Evolutionary conservation across 805 yeast species (phyloP), one percentile per base, ranked within the genome.

Genomic region (Candida saitoana): DNA sequence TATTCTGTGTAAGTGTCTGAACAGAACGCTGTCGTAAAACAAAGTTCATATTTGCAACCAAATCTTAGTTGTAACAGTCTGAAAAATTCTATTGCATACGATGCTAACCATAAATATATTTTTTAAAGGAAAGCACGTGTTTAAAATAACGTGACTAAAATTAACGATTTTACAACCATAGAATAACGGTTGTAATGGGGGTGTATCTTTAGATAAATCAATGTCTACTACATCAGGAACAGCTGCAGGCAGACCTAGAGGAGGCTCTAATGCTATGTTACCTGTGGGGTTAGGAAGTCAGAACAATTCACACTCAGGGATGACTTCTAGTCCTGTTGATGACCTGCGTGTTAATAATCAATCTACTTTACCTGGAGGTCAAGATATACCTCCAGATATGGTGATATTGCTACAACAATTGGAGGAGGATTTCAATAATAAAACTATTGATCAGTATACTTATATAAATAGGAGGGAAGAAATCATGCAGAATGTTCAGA

Each of bases 301-400:
- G 32, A 14, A 14, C 16, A 11, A 36, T 24, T 6, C 37, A 5
- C 17, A n/a, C n/a, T 9, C 14, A 8, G 22, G 31, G 15, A 14
- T 36, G 16, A 17, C 12, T 18, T 17, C 24, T 8, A 34, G 27
- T 18, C 16, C 22, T 7, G 27, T 9, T 34, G 38, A 36, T 22
- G 38, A 36, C 9, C 18, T 18, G 6, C 16, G 38, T 7, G 38
- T 36, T 14, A 36, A 36, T 36, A 36, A 36, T 25, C 18, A 24
- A 5, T 36, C 38, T 9, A 36, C 38, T 14, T 8, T 36, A 5
- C 38, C 38, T n/a, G 38, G 38, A 5, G 38, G 38, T 6, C 65
- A 56, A 4, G 75, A 70, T 44, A 67, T 68, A 15, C 73, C 75
- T 2, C 74, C 74, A 4, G 75, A 70, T 44, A 65, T 70, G 73